Percentiles rank a stretch among this genome's conserved stretches.
Conservation (phyloP, 192 early-diverging fungal genomes). For the Mortierella hygrophila region DNA sequence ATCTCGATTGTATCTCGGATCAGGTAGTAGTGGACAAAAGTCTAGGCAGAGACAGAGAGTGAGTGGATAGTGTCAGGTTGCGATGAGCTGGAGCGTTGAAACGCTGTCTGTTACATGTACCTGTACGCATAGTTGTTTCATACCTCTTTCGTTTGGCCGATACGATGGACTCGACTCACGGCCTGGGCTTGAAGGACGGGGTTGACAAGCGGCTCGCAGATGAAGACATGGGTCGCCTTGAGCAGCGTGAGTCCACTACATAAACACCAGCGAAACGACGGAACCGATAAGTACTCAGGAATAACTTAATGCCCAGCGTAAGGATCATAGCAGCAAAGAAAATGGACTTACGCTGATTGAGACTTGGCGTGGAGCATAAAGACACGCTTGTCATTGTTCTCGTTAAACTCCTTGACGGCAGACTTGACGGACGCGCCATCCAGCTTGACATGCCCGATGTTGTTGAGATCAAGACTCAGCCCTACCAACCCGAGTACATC, state of each 20-base stretch:
- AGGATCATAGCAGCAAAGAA: not conserved
- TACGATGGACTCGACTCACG: conserved; percentile 60
- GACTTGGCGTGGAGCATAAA: conserved; percentile 58
- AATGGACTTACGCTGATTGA: conserved; percentile 55
- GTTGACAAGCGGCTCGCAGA: conserved; percentile 59
- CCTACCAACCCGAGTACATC: conserved; percentile 44
- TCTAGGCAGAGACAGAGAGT: conserved; percentile 8
- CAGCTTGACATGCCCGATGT: conserved; percentile 56
- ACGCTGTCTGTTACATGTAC: no score
- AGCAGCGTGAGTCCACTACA: conserved; percentile 59
- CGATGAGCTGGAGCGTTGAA: no score
- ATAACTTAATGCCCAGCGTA: not conserved
- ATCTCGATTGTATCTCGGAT: conserved; percentile 28
- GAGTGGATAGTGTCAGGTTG: no score
- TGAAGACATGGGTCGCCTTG: conserved; percentile 55
- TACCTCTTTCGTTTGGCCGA: conserved; percentile 60
- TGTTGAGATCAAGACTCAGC: conserved; percentile 41
- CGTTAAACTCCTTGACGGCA: conserved; percentile 45
- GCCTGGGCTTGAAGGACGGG: conserved; percentile 58
- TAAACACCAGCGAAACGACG: not conserved
- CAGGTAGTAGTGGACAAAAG: conserved; percentile 43
- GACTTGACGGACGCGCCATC: conserved; percentile 25
- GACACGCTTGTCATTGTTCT: conserved; percentile 44
- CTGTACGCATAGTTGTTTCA: no score
- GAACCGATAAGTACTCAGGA: not conserved